Conservation (phyloP, 805 yeast genomes). For the Cyberlindnera sargentensis region DNA sequence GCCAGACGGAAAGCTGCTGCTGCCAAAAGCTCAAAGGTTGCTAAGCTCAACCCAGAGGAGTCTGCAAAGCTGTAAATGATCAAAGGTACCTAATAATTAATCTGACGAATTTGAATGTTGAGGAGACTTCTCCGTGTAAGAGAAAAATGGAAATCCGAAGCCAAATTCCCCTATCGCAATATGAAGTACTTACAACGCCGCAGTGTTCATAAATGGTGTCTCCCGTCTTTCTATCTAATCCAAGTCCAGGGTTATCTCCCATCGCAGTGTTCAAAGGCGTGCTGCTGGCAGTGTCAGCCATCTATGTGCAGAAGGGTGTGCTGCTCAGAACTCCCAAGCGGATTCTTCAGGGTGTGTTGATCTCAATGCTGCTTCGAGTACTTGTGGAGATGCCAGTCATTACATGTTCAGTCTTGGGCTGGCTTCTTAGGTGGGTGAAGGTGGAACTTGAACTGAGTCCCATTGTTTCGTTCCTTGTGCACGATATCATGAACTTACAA, state of each 20-base stretch:
- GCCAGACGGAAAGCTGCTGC: not conserved
- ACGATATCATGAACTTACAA: constrained; percentile 2
- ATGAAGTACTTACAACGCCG: no score
- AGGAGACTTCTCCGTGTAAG: no score
- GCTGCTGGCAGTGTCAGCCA: constrained; percentile 14
- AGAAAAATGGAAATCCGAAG: no score
- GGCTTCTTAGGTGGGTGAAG: not conserved
- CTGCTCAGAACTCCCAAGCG: constrained; percentile 9
- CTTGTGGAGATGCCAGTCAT: constrained; percentile 3
- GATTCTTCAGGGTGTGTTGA: constrained; percentile 4
- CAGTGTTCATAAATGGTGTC: constrained; percentile 11
- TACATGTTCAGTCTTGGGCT: not conserved
- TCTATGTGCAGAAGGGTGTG: constrained; percentile 12
- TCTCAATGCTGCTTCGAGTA: constrained; percentile 8
- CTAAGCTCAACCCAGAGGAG: no score
- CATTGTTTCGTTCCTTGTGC: not conserved
- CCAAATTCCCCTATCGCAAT: no score
- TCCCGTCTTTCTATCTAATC: constrained; percentile 15
- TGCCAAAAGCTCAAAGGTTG: not conserved
- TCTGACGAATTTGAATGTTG: no score
- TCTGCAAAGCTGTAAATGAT: no score
- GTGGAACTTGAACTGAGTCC: not conserved
- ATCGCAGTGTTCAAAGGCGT: constrained; percentile 12
- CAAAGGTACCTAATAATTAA: no score
- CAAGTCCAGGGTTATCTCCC: constrained; percentile 11